Evolutionary conservation across 2,329 filamentous ascomycete genomes (phyloP), one percentile per base, ranked within the genome.

Genomic region (Blumeria hordei): DNA sequence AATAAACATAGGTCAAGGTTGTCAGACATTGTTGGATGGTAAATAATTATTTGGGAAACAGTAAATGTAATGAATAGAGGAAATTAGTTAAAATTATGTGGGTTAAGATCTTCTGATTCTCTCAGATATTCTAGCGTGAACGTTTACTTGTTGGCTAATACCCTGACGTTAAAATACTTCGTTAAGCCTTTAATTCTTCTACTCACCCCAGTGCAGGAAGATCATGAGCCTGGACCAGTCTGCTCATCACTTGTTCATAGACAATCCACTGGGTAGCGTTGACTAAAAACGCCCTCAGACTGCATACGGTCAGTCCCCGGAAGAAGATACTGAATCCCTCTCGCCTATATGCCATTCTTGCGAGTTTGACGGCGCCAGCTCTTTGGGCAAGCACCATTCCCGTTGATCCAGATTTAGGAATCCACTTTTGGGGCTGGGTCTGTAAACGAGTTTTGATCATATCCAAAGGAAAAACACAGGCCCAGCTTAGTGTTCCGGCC

Each of bases 401-500:
- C 14, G 33, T 9, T 12, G 10, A 43, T 14, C 18, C 12, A 6
- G 18, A n/a, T 16, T 43, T 43, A n/a, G 39, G 14, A 6, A n/a
- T 16, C 6, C 18, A 43, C 57, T 11, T 65, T 65, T 3, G 66
- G 16, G 57, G 68, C 67, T 92, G 85, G 1, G 82, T 81, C 67
- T 96, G 90, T n/a, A 95, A 75, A 54, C 87, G 74, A 2, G 90
- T 95, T 70, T 96, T 96, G 64, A 96, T 75, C 50, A 94, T 82
- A 67, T 96, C 90, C 14, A 96, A 69, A 0, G 90, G 90, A 61
- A 94, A 96, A 33, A 96, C 80, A 56, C 83, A 90, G 4, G 78
- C 80, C 90, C 90, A 96, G 0, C 88, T 93, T 41, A 84, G 76
- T 18, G 95, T 76, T 0, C 90, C 90, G 6, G 90, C 88, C 53